Base-by-base conservation (phyloP, 495 filamentous ascomycete genomes). In the Daldinia grandis region DNA sequence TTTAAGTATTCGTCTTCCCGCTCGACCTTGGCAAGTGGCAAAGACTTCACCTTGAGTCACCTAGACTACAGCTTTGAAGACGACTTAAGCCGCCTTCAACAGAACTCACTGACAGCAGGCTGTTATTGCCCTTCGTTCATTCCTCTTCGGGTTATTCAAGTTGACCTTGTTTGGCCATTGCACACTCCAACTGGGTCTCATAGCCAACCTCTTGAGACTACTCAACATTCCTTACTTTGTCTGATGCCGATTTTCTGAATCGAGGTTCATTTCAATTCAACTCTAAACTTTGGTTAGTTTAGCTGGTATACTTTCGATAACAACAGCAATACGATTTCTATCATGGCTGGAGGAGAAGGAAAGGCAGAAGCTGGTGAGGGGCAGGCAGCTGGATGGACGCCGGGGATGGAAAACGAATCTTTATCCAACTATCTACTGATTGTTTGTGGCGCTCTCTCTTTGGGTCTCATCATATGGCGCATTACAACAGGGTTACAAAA, bases 401-500 rank as follows among this genome's bases (percentile, higher is more conserved):
- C 78, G 21, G 74, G 53, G 5, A 74, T 79, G 61, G 81, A 83
- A 28, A 82, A 84, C 58, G 70, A 81, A 51, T 73, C 79, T 44
- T 78, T 87, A 15, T 78, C 80, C 10, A 71, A 81, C 62, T 86
- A 86, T 66, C 76, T 87, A 30, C 75, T 85, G 51, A 64, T 84
- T 53, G 79, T 87, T 30, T 77, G 82, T 66, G 84, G 76, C 12
- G 74, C 77, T 21, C 68, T 84, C 5, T 79, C 83, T 5, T 78
- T 57, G n/a, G 76, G 72, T 7, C 71, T 87, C 24, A 71, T 81
- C 30, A 62, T 80, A 63, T 87, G 84, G 84, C 81, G 84, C 51
- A 12, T 85, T 17, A 68, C 74, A 8, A 80, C 90, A 12, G 80
- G 86, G 15, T 82, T 91, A 31, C 83, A 90, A 60, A 86, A 83